A percentile compares a stretch with the other conserved stretches of the same genome.
phyloP scores from a whole-genome alignment of 2,329 filamentous ascomycete genomes.

The Kalmusia sp. region DNA sequence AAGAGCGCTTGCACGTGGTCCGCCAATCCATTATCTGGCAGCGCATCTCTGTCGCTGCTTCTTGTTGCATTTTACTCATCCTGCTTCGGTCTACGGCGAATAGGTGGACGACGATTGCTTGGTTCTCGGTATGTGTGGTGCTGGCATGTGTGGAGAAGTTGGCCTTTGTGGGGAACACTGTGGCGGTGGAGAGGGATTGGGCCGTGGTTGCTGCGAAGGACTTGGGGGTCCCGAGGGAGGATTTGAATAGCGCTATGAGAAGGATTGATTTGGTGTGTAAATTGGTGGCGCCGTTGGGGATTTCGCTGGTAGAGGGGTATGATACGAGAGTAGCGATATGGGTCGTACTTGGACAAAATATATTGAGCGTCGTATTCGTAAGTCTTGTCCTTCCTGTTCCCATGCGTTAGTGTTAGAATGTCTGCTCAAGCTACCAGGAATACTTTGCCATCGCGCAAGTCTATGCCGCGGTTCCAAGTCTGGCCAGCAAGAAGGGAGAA shows the following conservation, averaged over 20 bases:
- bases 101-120: conserved; percentile 30
- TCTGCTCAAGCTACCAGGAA: conserved; percentile 43
- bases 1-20: conserved; percentile 49
- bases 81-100: conserved; percentile 21
- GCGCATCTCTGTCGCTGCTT: conserved; percentile 38
- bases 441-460: conserved; percentile 61
- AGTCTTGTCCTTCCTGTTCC: background rate
- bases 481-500: conserved; percentile 20
- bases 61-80: conserved; percentile 35
- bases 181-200: conserved; percentile 77
- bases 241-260: conserved; percentile 65
- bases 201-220: conserved; percentile 60
- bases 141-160: conserved; percentile 75
- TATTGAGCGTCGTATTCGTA: conserved; percentile 51
- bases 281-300: conserved; percentile 60
- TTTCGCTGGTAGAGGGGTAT: conserved; percentile 58
- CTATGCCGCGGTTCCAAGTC: conserved; percentile 39
- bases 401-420: no score
- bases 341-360: conserved; percentile 59
- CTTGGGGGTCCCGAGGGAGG: conserved; percentile 36
- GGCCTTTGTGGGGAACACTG: conserved; percentile 67
- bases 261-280: conserved; percentile 67
- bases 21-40: conserved; percentile 51
- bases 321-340: conserved; percentile 59
- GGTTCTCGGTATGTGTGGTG: conserved; percentile 49